These are phyloP conservation scores for Potentilla sterilis DNA, from an alignment of 306 rosid species.

Conservation along the genomic window DNA sequence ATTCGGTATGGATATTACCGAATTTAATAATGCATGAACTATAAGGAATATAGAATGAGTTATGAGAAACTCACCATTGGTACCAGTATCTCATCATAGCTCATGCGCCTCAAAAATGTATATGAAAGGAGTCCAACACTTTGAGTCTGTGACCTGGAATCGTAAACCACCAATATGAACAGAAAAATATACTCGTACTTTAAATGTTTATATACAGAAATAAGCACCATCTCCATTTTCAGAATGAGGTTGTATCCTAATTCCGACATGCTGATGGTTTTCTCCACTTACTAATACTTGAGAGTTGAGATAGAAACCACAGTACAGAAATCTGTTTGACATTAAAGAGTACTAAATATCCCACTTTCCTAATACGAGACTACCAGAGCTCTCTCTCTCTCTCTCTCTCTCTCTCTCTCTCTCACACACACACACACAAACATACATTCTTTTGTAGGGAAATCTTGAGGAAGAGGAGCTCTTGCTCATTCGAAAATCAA, in stretches of 20 bases:
- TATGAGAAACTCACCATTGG: slow-evolving; percentile 68
- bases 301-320: neutral
- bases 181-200: neutral
- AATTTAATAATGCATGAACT: neutral
- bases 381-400: neutral
- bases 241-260: neutral
- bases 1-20: neutral
- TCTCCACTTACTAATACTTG: neutral
- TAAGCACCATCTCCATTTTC: neutral
- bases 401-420: neutral
- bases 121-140: slow-evolving; percentile 93
- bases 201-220: neutral
- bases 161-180: neutral
- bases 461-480: neutral
- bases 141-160: slow-evolving; percentile 66
- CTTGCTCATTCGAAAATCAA: neutral
- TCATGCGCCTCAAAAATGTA: slow-evolving; percentile 56
- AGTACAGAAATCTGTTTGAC: neutral
- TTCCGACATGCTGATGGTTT: neutral
- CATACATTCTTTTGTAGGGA: neutral
- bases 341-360: neutral
- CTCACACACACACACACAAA: neutral
- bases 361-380: neutral
- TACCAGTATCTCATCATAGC: slow-evolving; percentile 73
- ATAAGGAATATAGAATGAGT: neutral